These are phyloP conservation scores for Hypoxylon intermedium DNA, from an alignment of 495 filamentous ascomycete genomes.

Conservation along the genomic window DNA sequence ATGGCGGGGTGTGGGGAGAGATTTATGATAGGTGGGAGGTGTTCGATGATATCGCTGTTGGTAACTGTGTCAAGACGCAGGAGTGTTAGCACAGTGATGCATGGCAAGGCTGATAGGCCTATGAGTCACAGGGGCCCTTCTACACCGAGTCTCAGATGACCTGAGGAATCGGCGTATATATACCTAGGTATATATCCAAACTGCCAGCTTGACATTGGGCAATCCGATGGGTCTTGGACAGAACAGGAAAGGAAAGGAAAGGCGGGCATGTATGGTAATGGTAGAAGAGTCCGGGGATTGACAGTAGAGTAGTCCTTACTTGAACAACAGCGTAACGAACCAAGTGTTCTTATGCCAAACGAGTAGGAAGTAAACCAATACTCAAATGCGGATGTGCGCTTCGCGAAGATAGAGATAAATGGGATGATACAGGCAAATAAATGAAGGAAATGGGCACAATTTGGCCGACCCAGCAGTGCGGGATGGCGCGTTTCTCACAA, in stretches of 20 bases:
- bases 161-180: slow-evolving; percentile 32
- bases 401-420: slow-evolving; percentile 8
- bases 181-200: slow-evolving; percentile 36
- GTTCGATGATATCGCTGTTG: slow-evolving; percentile 26
- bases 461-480: slow-evolving; percentile 7
- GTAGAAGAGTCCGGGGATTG: slow-evolving; percentile 8
- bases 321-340: slow-evolving; percentile 2
- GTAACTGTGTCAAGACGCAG: slow-evolving; percentile 38
- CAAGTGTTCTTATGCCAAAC: slow-evolving; percentile 8
- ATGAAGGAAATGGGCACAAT: slow-evolving; percentile 12
- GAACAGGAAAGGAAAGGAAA: slow-evolving; percentile 3
- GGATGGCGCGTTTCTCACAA: slow-evolving; percentile 21
- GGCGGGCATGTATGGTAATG: slow-evolving; percentile 10
- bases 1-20: slow-evolving; percentile 43
- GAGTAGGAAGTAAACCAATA: slow-evolving; percentile 1
- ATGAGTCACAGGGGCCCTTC: slow-evolving; percentile 44
- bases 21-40: slow-evolving; percentile 19
- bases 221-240: slow-evolving; percentile 30
- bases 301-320: slow-evolving; percentile 30
- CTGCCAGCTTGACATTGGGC: slow-evolving; percentile 40
- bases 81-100: slow-evolving; percentile 40
- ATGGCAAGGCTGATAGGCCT: slow-evolving; percentile 38
- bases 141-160: slow-evolving; percentile 31
- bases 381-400: slow-evolving; percentile 14
- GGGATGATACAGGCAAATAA: slow-evolving; percentile 1